A percentile compares a stretch with the other conserved stretches of the same genome.
Conservation (phyloP, 805 yeast genomes). For the Torulaspora delbrueckii region DNA sequence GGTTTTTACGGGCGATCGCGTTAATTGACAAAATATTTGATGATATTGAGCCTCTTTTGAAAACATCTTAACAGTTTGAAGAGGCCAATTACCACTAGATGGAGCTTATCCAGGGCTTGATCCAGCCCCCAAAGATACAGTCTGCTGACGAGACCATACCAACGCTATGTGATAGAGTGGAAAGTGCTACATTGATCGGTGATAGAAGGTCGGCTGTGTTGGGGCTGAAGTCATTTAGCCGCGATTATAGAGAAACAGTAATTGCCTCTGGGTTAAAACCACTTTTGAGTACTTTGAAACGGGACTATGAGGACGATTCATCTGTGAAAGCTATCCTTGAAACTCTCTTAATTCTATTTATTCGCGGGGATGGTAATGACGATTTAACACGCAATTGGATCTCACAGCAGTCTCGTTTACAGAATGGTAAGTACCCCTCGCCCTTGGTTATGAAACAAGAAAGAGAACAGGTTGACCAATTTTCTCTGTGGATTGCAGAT, state of each 20-base stretch:
- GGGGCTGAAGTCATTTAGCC: conserved; percentile 80
- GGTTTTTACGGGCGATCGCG: not conserved
- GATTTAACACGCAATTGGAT: conserved; percentile 67
- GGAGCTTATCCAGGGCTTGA: conserved; percentile 41
- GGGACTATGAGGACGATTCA: conserved; percentile 65
- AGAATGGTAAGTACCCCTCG: conserved; percentile 75
- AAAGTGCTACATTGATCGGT: conserved; percentile 71
- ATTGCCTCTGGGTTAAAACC: conserved; percentile 82
- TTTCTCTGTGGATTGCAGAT: conserved; percentile 92
- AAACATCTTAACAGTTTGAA: not conserved
- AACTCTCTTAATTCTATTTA: conserved; percentile 74
- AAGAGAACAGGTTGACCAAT: conserved; percentile 59
- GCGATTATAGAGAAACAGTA: conserved; percentile 85
- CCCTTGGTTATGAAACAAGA: conserved; percentile 56
- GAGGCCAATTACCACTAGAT: conserved; percentile 16
- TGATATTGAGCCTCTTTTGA: not conserved
- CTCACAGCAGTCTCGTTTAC: conserved; percentile 65
- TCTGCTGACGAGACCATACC: conserved; percentile 80
- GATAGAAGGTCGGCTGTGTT: conserved; percentile 90
- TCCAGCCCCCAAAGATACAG: conserved; percentile 47
- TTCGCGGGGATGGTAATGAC: conserved; percentile 59
- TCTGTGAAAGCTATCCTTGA: conserved; percentile 78
- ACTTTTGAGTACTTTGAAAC: conserved; percentile 56
- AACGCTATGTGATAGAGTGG: conserved; percentile 80
- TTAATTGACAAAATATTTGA: not conserved